Conservation (phyloP, 192 early-diverging fungal species). For the Coemansia sp. region DNA sequence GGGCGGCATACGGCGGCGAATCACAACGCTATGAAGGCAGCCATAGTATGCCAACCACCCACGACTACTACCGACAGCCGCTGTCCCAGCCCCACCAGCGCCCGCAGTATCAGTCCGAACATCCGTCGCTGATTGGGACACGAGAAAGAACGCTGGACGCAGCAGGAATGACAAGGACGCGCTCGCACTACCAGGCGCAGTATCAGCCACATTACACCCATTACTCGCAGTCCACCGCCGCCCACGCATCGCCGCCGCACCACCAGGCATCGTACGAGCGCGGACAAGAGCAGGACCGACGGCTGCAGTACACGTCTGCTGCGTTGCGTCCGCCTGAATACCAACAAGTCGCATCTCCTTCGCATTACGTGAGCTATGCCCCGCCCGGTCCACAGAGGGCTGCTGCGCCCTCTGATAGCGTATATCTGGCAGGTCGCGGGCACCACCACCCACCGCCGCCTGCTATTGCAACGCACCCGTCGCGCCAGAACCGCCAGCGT, state of each 20-base stretch:
- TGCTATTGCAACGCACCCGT: neutral
- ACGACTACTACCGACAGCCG: constrained; percentile 7
- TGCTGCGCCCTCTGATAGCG: neutral
- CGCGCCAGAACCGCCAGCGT: neutral
- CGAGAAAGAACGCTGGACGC: neutral
- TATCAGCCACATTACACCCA: neutral
- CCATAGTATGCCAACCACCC: neutral
- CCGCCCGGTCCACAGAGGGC: neutral
- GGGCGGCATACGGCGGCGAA: constrained; percentile 1
- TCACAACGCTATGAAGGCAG: neutral
- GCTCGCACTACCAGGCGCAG: neutral
- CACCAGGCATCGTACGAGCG: neutral
- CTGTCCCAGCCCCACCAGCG: constrained; percentile 6
- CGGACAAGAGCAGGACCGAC: neutral
- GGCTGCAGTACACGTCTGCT: neutral
- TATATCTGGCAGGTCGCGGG: neutral
- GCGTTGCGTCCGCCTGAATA: neutral
- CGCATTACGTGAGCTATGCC: neutral
- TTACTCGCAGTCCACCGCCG: neutral
- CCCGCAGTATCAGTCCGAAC: neutral
- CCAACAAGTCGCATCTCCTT: neutral
- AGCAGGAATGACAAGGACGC: neutral
- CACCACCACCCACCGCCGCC: neutral
- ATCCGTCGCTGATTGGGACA: neutral
- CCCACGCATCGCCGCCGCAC: neutral